A percentile compares a stretch with the other conserved stretches of the same genome.
phyloP scores from a whole-genome alignment of 352 stramenopile genomes.

The Pythium sukuiense region DNA sequence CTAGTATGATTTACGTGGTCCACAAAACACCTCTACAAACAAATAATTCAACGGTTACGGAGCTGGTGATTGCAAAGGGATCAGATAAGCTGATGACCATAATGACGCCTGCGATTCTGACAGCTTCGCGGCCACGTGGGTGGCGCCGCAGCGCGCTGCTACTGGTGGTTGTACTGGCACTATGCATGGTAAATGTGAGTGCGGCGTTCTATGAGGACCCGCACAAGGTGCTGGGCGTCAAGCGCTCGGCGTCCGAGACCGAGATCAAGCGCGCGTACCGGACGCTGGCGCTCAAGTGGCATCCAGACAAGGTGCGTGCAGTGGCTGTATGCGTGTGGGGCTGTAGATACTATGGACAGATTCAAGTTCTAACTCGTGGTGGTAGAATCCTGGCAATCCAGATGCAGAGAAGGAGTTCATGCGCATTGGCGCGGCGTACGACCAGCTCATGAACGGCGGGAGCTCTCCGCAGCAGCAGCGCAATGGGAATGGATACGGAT shows the following conservation, averaged over 20 bases:
- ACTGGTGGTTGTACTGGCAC: constrained; percentile 3
- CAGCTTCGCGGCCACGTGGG: background rate
- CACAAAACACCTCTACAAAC: background rate
- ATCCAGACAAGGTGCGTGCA: constrained; percentile 83
- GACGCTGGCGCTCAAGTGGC: constrained; percentile 85
- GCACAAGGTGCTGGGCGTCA: constrained; percentile 69
- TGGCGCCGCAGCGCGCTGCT: constrained; percentile 1
- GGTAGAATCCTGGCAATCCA: constrained; percentile 59
- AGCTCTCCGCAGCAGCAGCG: constrained; percentile 2
- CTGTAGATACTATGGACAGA: background rate
- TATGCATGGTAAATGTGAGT: background rate
- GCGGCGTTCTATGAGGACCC: constrained; percentile 52
- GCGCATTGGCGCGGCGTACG: constrained; percentile 72
- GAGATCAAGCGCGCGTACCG: constrained; percentile 88
- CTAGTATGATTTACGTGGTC: background rate
- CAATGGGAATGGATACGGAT: background rate
- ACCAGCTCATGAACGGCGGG: constrained; percentile 45
- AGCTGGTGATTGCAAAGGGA: background rate
- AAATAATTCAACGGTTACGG: background rate
- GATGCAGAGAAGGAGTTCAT: constrained; percentile 76
- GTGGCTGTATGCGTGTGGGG: background rate
- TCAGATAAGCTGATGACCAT: background rate
- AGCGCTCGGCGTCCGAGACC: constrained; percentile 55
- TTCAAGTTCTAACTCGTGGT: background rate
- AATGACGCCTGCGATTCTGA: background rate